These are phyloP conservation scores for Theobroma grandiflorum DNA, from an alignment of 441 rosid species.

Conservation along the genomic window DNA sequence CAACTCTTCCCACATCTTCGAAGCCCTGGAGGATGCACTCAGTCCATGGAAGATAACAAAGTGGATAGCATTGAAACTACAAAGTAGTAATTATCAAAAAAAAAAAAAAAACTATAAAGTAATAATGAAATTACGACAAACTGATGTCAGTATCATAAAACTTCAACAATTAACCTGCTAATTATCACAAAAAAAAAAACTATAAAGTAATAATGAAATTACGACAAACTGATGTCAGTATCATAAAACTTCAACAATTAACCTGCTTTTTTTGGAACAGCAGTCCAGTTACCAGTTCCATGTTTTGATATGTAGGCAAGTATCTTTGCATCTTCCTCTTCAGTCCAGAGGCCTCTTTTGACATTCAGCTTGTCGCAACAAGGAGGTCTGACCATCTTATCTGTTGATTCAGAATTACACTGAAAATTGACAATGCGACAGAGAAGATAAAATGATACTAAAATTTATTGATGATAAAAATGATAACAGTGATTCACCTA, in stretches of 20 bases:
- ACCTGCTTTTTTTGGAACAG: constrained; percentile 63
- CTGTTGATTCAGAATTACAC: constrained; percentile 15
- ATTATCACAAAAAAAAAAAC: neutral
- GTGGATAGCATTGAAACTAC: neutral
- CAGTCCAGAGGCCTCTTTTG: constrained; percentile 51
- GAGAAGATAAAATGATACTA: constrained; percentile 6
- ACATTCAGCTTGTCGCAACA: constrained; percentile 46
- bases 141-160: neutral
- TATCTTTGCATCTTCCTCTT: constrained; percentile 57
- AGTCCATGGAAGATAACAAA: neutral
- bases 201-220: neutral
- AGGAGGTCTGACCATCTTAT: constrained; percentile 59
- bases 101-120: neutral
- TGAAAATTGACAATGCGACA: neutral
- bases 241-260: neutral
- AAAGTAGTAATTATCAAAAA: neutral
- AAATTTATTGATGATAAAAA: constrained; percentile 23
- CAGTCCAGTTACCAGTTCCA: constrained; percentile 52
- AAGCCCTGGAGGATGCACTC: constrained; percentile 47
- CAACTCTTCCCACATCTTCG: constrained; percentile 69
- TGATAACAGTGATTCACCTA: constrained; percentile 21
- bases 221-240: neutral
- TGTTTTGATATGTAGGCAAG: constrained; percentile 56
- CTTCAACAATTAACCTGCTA: constrained; percentile 49
- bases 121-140: neutral